Percentiles rank a stretch among this genome's conserved stretches.
Evolutionary conservation across 495 filamentous ascomycete genomes (phyloP).

Genomic region (Penicillium pulvis): DNA sequence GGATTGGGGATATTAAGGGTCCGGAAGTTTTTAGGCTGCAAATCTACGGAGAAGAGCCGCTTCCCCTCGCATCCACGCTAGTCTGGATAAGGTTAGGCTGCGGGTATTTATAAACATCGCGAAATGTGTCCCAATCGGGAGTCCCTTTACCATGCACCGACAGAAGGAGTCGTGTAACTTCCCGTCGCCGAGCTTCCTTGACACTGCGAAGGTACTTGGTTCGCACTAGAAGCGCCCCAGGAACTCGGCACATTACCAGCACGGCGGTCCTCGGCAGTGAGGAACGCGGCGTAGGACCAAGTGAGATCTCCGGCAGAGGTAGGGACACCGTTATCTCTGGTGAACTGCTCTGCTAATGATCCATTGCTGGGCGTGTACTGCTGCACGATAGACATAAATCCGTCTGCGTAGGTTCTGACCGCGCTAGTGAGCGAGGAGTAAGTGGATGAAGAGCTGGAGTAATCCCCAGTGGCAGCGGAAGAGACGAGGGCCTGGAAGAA

Average conservation of each 20-base stretch:
- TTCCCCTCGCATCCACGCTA: neutral
- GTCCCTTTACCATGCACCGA: slow-evolving; percentile 12
- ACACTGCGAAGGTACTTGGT: slow-evolving; percentile 16
- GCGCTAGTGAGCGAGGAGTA: slow-evolving; percentile 44
- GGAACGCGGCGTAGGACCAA: slow-evolving; percentile 52
- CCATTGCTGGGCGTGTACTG: slow-evolving; percentile 55
- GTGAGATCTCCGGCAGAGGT: slow-evolving; percentile 62
- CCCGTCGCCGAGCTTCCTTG: slow-evolving; percentile 16
- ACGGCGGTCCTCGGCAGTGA: slow-evolving; percentile 17
- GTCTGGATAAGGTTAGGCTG: neutral
- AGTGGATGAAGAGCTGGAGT: slow-evolving; percentile 35
- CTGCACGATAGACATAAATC: slow-evolving; percentile 48
- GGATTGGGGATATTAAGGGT: neutral
- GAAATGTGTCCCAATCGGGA: slow-evolving; percentile 1
- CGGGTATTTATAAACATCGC: neutral
- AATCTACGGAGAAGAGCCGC: neutral
- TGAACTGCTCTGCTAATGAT: slow-evolving; percentile 62
- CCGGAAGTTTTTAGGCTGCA: slow-evolving; percentile 2
- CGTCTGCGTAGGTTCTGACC: slow-evolving; percentile 52
- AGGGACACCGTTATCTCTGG: slow-evolving; percentile 51
- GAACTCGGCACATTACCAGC: slow-evolving; percentile 16
- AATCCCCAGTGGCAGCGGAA: slow-evolving; percentile 40
- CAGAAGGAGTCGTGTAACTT: slow-evolving; percentile 15
- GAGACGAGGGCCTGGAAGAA: slow-evolving; percentile 48
- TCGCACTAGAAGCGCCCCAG: slow-evolving; percentile 18